Evolutionary conservation across 345 rosid species (phyloP).

Genomic region (Murraya paniculata): DNA sequence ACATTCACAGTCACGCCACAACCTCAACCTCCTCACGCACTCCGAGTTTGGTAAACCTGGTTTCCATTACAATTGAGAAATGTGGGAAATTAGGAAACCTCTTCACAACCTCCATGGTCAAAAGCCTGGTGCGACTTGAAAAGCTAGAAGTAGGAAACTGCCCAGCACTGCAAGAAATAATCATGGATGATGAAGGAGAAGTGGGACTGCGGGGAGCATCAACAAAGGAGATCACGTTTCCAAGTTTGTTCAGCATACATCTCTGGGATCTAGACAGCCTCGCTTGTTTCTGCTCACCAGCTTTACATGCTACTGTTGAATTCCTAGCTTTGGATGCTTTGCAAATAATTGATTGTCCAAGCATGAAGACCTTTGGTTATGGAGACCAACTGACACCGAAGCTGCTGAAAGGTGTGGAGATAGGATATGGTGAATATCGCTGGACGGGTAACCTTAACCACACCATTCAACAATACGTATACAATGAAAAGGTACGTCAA

Average conservation of each 20-base stretch:
- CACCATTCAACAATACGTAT: neutral
- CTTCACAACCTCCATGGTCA: neutral
- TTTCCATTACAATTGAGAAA: accelerated
- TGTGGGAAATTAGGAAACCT: neutral
- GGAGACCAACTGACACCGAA: neutral
- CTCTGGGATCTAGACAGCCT: neutral
- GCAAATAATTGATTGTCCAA: neutral
- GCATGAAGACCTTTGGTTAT: neutral
- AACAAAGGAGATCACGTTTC: neutral
- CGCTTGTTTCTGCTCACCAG: neutral
- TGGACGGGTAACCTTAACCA: conserved; percentile 1
- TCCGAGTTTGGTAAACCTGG: neutral
- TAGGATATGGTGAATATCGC: too few relatives aligned
- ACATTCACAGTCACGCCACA: neutral
- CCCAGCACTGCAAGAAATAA: neutral
- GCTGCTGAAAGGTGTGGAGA: neutral
- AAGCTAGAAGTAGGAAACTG: neutral
- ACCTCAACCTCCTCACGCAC: neutral
- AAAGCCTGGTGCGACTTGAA: neutral
- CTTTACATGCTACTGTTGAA: neutral
- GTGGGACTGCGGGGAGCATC: neutral
- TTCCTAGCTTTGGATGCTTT: neutral
- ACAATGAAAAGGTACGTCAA: too few relatives aligned
- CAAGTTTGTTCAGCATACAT: neutral
- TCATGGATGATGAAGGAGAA: neutral